Percentiles rank a stretch among this genome's conserved stretches.
Evolutionary conservation across 2,329 filamentous ascomycete species (phyloP).

Genomic region (Aureobasidium pullulans): DNA sequence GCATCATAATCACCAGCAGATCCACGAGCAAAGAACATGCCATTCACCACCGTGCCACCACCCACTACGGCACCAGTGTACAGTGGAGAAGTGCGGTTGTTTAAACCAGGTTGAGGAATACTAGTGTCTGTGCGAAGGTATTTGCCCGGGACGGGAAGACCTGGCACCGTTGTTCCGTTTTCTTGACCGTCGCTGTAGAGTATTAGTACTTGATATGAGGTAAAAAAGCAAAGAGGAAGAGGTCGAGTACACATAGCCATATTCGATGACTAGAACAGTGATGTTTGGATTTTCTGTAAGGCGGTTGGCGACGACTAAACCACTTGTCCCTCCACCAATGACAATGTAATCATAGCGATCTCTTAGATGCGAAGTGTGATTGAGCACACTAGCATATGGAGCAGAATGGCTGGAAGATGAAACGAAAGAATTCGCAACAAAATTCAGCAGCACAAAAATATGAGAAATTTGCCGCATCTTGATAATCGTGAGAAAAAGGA

Average conservation of each 20-base stretch:
- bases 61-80: not conserved
- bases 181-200: conserved; percentile 3
- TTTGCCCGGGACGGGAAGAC: not conserved
- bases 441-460: not conserved
- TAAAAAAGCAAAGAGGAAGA: not conserved
- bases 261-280: conserved; percentile 15
- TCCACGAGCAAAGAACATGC: conserved; percentile 14
- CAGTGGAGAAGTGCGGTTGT: not conserved
- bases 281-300: conserved; percentile 18
- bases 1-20: conserved; percentile 4
- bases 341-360: conserved; percentile 31
- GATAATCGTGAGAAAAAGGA: too few relatives aligned
- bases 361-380: not conserved
- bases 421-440: too few relatives aligned
- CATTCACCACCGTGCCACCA: conserved; percentile 11
- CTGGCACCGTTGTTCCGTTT: conserved; percentile 13
- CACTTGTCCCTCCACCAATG: conserved; percentile 32
- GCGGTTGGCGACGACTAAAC: conserved; percentile 30
- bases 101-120: not conserved
- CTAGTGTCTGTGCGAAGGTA: conserved; percentile 11
- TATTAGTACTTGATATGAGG: not conserved
- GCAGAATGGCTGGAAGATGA: not conserved
- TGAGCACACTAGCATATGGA: not conserved
- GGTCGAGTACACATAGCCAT: not conserved
- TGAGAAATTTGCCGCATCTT: not conserved